Base-by-base conservation (phyloP, 2,329 filamentous ascomycete species). In the Ascochyta koolunga region DNA sequence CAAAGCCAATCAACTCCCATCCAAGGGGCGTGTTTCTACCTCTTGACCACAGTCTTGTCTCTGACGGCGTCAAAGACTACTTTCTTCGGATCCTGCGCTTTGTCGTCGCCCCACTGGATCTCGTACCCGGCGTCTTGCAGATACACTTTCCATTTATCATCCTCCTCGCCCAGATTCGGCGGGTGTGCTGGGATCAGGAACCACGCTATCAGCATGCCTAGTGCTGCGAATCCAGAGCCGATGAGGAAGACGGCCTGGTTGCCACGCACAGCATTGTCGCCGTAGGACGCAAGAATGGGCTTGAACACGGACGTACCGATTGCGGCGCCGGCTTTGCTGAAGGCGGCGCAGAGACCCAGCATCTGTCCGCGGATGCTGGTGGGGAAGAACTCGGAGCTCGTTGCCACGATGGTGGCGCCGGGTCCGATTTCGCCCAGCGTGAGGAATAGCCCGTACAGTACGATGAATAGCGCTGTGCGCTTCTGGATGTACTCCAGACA, bases 141-240 rank as follows among this genome's bases (percentile, higher is more conserved):
- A 33, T 67, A 68, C 10, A 47, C 49, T n/a, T 62, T 65, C 64
- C 66, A 68, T 19, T 60, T 61, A 35, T 63, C 64, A 18, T 71
- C 67, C 39, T 73, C 70, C n/a, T 70, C 56, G 2, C 62, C 66
- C 5, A 73, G 56, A 8, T 59, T 54, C 11, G 60, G 56, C 8
- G 63, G 53, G 8, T 64, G 44, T 31, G 64, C 65, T 11, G 67
- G 71, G 9, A 75, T 69, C 33, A 74, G 53, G 22, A 67, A 69
- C 64, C 62, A 67, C 1, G 65, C 66, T n/a, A 62, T 56, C 5
- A 65, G 50, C 24, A 57, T 57, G 5, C 65, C 65, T 21, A 69
- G 33, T 18, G 65, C 60, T n/a, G 65, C 61, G 40, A 69, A 68
- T 9, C 56, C 63, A 13, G 61, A 64, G 10, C 66, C 65, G 19